Conservation (phyloP, 148 eudicot species). For the Chenopodium suecicum region DNA sequence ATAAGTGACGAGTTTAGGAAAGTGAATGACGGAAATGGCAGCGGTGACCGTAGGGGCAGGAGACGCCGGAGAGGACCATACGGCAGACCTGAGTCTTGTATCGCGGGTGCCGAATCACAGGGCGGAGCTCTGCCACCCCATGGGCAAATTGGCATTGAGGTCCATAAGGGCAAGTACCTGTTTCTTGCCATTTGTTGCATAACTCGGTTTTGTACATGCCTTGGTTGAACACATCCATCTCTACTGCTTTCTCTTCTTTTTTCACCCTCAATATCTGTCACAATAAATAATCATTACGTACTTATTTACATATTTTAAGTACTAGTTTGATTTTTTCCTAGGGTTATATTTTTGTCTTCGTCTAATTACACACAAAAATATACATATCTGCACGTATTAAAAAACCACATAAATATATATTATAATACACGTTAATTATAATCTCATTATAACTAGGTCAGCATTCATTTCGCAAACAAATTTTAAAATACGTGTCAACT, state of each 20-base stretch:
- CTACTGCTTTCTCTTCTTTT: conserved; percentile 40
- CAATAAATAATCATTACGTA: neutral
- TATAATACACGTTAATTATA: no score
- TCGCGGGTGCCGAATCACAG: conserved; percentile 66
- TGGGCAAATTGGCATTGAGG: conserved; percentile 61
- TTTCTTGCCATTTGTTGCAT: conserved; percentile 73
- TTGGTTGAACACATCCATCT: conserved; percentile 55
- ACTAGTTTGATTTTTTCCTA: no score
- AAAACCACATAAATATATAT: no score
- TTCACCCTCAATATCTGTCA: conserved; percentile 38
- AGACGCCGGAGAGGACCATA: conserved; percentile 49
- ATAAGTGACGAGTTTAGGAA: neutral
- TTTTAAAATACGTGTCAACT: no score
- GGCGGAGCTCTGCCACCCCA: conserved; percentile 62
- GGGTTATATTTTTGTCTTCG: no score
- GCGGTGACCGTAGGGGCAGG: conserved; percentile 74
- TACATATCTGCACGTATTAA: no score
- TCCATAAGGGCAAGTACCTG: conserved; percentile 52
- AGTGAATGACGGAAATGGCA: conserved; percentile 72
- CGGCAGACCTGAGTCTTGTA: conserved; percentile 75
- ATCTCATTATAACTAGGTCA: no score
- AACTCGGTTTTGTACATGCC: conserved; percentile 67
- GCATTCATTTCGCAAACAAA: no score
- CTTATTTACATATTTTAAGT: no score
- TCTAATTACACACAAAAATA: no score